phyloP scores from a whole-genome alignment of 2,329 filamentous ascomycete species.

The Penicillium frequentans region DNA sequence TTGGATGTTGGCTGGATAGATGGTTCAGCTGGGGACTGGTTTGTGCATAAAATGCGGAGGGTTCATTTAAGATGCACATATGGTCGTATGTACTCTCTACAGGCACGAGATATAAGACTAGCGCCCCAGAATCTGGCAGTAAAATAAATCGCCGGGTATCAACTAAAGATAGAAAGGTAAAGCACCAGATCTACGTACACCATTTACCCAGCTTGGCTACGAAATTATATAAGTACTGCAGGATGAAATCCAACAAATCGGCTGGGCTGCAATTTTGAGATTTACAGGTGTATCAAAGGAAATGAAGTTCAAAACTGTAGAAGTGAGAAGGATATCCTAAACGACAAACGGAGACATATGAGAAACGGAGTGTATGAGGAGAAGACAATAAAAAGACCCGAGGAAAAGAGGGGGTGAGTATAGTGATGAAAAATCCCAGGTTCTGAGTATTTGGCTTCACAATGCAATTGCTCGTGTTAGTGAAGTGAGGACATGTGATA shows the following conservation, averaged over 20 bases:
- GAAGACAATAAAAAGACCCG: constrained; percentile 3
- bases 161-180: too few species aligned
- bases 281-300: not conserved
- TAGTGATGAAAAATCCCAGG: not conserved
- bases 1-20: not conserved
- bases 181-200: not conserved
- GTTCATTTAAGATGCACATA: too few species aligned
- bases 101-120: not conserved
- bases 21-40: too few species aligned
- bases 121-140: too few species aligned
- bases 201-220: not conserved
- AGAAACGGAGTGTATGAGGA: constrained; percentile 6
- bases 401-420: not conserved
- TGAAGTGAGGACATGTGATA: not conserved
- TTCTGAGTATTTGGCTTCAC: constrained; percentile 1
- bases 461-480: constrained; percentile 6
- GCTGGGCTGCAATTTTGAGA: not conserved
- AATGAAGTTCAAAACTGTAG: constrained; percentile 13
- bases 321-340: constrained; percentile 30
- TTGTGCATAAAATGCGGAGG: too few species aligned
- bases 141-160: too few species aligned
- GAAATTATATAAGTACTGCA: not conserved
- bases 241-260: not conserved
- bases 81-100: too few species aligned
- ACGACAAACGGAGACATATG: constrained; percentile 18